Conservation (phyloP, 2,329 filamentous ascomycete genomes). For the Cordyceps pruinosa region DNA sequence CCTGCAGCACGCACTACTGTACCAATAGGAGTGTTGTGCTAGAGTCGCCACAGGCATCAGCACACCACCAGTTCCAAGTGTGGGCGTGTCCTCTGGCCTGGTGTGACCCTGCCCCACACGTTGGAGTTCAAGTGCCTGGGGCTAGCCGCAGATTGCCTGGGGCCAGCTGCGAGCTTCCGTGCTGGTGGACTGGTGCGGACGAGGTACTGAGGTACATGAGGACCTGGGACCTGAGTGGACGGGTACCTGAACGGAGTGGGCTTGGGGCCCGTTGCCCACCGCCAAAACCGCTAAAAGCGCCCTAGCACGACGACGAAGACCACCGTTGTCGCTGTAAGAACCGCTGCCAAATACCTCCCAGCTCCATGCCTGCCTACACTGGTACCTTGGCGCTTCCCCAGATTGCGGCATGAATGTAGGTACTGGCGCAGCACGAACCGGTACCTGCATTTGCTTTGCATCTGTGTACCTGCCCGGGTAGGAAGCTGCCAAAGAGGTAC, state of each 20-base stretch:
- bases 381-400: too few relatives aligned
- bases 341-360: background rate
- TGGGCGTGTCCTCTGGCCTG: background rate
- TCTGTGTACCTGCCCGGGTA: too few relatives aligned
- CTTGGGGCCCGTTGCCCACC: background rate
- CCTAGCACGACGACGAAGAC: too few relatives aligned
- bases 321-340: background rate
- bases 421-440: too few relatives aligned
- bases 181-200: too few relatives aligned
- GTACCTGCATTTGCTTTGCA: too few relatives aligned
- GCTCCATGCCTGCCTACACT: too few relatives aligned
- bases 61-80: background rate
- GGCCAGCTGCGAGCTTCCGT: background rate
- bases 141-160: conserved; percentile 5
- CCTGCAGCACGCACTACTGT: background rate
- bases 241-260: background rate
- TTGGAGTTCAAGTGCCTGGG: background rate
- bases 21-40: background rate
- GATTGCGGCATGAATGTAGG: too few relatives aligned
- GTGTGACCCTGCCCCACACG: background rate
- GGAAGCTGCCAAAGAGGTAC: too few relatives aligned
- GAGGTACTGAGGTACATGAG: too few relatives aligned
- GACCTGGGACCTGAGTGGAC: too few relatives aligned
- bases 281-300: too few relatives aligned
- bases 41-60: background rate